Conservation (phyloP, 805 yeast species). For the Cyberlindnera mrakii region DNA sequence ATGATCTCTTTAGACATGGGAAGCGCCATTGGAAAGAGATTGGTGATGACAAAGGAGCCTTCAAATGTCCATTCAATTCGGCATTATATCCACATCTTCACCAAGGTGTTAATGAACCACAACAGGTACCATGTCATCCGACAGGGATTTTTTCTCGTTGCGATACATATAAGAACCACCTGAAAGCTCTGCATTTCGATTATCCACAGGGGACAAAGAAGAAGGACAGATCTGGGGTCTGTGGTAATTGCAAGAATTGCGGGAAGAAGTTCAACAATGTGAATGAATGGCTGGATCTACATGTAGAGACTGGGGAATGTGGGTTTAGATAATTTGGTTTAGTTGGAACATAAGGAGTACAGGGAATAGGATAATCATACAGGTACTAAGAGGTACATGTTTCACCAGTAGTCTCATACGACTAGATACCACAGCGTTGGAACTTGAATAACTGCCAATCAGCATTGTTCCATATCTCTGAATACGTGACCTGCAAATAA, state of each 20-base stretch:
- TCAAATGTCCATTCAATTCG: conserved; percentile 69
- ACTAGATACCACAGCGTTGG: no score
- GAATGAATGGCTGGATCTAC: conserved; percentile 73
- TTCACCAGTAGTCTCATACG: no score
- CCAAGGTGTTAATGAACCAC: conserved; percentile 1
- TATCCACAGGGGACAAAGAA: conserved; percentile 86
- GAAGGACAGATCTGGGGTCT: conserved; percentile 58
- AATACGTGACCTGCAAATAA: no score
- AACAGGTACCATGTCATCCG: conserved; percentile 50
- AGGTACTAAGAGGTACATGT: no score
- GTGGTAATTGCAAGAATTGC: conserved; percentile 78
- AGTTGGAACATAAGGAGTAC: no score
- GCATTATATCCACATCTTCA: conserved; percentile 3
- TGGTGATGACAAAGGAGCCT: conserved; percentile 60
- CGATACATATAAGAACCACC: conserved; percentile 87
- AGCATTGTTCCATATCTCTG: no score
- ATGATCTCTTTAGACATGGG: conserved; percentile 79
- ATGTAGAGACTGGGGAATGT: conserved; percentile 45
- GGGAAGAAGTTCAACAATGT: conserved; percentile 58
- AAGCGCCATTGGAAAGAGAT: conserved; percentile 81
- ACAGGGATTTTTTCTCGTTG: conserved; percentile 85
- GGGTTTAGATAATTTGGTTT: conserved; percentile 3
- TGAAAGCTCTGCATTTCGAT: conserved; percentile 82
- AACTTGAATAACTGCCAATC: no score
- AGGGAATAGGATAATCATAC: no score